Percentiles rank a stretch among this genome's conserved stretches.
phyloP scores from a whole-genome alignment of 2,329 filamentous ascomycete species.

The Claviceps sp. region DNA sequence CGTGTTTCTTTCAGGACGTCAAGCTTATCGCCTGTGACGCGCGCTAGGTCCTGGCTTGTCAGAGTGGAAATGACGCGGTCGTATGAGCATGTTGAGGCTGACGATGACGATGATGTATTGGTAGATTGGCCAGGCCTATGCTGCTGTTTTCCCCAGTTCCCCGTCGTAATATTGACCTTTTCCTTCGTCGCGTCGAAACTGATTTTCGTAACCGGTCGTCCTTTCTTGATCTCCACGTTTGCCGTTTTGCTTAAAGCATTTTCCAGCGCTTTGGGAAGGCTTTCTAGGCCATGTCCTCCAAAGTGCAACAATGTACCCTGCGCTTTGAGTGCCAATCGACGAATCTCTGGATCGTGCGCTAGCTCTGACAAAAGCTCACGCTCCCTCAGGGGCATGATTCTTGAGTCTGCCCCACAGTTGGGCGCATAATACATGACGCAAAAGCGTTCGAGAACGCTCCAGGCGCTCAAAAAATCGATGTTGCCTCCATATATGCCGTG shows the following conservation, averaged over 20 bases:
- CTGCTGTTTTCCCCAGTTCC: background rate
- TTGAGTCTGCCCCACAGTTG: constrained; percentile 22
- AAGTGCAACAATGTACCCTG: constrained; percentile 22
- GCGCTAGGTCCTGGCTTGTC: constrained; percentile 31
- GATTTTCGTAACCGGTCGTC: constrained; percentile 34
- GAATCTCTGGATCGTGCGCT: constrained; percentile 16
- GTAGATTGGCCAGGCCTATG: background rate
- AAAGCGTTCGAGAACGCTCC: constrained; percentile 33
- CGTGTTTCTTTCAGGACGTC: constrained; percentile 39
- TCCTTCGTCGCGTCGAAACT: constrained; percentile 21
- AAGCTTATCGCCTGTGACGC: constrained; percentile 24
- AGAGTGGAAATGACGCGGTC: constrained; percentile 55
- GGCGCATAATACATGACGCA: constrained; percentile 20
- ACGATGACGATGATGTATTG: background rate
- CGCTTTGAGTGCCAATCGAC: constrained; percentile 17
- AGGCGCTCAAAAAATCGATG: constrained; percentile 64
- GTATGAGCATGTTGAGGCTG: constrained; percentile 17
- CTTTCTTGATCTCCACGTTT: constrained; percentile 47
- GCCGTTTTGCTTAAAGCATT: constrained; percentile 32
- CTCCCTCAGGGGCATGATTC: constrained; percentile 24
- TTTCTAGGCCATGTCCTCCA: constrained; percentile 45
- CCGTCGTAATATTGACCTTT: constrained; percentile 20
- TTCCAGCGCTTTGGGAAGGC: constrained; percentile 42
- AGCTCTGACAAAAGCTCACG: constrained; percentile 15
- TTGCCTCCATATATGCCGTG: constrained; percentile 94